These are phyloP conservation scores for Trichoderma erinaceum DNA, from an alignment of 495 filamentous ascomycete genomes.

Conservation along the genomic window DNA sequence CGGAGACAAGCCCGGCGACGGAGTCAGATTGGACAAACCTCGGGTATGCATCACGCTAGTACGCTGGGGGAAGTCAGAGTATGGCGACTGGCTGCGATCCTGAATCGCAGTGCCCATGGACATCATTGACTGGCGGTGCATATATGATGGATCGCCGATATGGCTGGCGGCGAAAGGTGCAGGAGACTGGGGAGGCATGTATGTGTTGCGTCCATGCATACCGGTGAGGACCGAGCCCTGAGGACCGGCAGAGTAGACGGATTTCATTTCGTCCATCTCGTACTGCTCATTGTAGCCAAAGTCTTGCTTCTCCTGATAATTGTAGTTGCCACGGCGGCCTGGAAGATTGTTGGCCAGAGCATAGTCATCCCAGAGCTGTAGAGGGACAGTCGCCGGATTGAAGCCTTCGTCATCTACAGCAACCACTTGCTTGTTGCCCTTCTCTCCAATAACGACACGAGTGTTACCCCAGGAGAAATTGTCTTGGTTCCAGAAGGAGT, in stretches of 20 bases:
- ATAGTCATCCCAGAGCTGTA: conserved; percentile 97
- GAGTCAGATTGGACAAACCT: conserved; percentile 24
- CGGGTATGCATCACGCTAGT: conserved; percentile 34
- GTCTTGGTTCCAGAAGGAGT: conserved; percentile 99
- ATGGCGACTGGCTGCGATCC: conserved; percentile 38
- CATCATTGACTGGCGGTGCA: conserved; percentile 45
- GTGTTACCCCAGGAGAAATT: conserved; percentile 98
- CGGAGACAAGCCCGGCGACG: conserved; percentile 21
- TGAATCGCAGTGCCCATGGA: conserved; percentile 40
- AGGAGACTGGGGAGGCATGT: conserved; percentile 77
- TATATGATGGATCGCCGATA: conserved; percentile 34
- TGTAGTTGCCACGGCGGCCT: conserved; percentile 68
- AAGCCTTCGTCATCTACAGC: conserved; percentile 83
- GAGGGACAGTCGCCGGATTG: conserved; percentile 83
- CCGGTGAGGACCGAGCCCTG: conserved; percentile 90
- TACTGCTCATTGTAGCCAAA: conserved; percentile 58
- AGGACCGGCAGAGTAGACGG: conserved; percentile 89
- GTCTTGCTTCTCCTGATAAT: conserved; percentile 54
- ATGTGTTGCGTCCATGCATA: conserved; percentile 61
- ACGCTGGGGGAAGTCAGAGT: conserved; percentile 41
- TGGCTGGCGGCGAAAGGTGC: conserved; percentile 48
- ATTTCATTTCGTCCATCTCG: conserved; percentile 98
- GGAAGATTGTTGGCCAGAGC: conserved; percentile 85
- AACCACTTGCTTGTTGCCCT: conserved; percentile 80
- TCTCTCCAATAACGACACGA: conserved; percentile 91